These are phyloP conservation scores for Adansonia rubrostipa DNA, from an alignment of 441 rosid species.

Conservation along the genomic window DNA sequence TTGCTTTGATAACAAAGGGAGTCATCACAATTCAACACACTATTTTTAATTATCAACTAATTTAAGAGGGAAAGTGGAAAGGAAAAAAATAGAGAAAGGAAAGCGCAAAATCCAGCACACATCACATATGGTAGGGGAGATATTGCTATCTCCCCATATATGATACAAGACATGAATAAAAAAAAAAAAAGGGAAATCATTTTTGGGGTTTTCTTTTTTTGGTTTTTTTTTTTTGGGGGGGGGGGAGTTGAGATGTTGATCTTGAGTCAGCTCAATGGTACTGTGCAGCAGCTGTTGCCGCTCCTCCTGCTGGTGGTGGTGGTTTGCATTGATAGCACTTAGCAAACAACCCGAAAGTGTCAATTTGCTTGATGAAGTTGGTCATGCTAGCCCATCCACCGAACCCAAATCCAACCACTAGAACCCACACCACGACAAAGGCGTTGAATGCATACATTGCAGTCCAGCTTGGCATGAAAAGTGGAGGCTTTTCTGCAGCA, in stretches of 20 bases:
- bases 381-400: slow-evolving; percentile 99
- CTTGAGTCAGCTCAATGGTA: slow-evolving; percentile 45
- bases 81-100: background rate
- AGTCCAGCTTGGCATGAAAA: slow-evolving; percentile 88
- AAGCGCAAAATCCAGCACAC: slow-evolving; percentile 58
- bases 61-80: slow-evolving; percentile 7
- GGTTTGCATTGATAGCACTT: slow-evolving; percentile 97
- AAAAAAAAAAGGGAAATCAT: background rate
- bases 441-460: slow-evolving; percentile 76
- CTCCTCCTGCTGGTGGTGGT: slow-evolving; percentile 37
- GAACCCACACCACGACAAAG: slow-evolving; percentile 77
- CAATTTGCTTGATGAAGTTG: slow-evolving; percentile 81
- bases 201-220: background rate
- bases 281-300: slow-evolving; percentile 25
- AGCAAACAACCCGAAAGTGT: slow-evolving; percentile 89
- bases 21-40: slow-evolving; percentile 58
- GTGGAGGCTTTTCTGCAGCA: slow-evolving; percentile 96
- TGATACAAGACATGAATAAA: slow-evolving; percentile 49
- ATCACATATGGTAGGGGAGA: slow-evolving; percentile 41
- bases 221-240: background rate
- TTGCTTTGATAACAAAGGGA: slow-evolving; percentile 50
- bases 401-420: slow-evolving; percentile 92
- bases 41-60: slow-evolving; percentile 43
- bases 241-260: slow-evolving; percentile 12
- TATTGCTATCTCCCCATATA: slow-evolving; percentile 46